Evolutionary conservation across 2,329 filamentous ascomycete species (phyloP), one percentile per base, ranked within the genome.

Genomic region (Zalaria sp.): DNA sequence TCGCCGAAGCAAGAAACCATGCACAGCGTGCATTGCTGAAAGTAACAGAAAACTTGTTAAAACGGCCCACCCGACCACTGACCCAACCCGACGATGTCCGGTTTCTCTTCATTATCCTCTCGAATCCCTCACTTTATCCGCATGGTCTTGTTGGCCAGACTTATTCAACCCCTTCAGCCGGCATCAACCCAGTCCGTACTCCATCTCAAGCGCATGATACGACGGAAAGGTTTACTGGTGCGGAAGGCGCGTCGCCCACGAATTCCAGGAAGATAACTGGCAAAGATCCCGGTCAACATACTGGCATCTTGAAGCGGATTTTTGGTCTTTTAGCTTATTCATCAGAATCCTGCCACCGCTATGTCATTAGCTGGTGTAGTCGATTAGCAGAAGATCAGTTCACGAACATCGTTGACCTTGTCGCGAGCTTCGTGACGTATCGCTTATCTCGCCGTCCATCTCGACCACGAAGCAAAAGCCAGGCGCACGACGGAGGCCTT

Each of bases 221-320:
- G 7, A 7, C 29, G 7, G 7, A n/a, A 32, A 32, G 7, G n/a
- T 7, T n/a, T 7, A 32, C n/a, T 7, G 29, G 7, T n/a, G n/a
- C 29, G 7, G n/a, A 32, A 7, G 29, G 29, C 7, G n/a, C 29
- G n/a, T 32, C 29, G 29, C 29, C 29, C 7, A 7, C 7, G 29
- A 32, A 32, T 7, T 32, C 29, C 29, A 7, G 7, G 7, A n/a
- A 7, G 7, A n/a, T 32, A 32, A 38, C 48, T 4, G 54, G 53
- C 35, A 56, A 60, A 11, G 62, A 62, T 11, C 68, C 74, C 26
- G 80, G 79, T 2, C 76, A 83, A 45, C 83, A 93, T 59, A 87
- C 83, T 2, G 82, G 81, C 4, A 81, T 94, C 41, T 75, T 93
- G 52, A 94, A 94, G 59, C 76, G 88, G 32, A 79, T 93, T 34